Evolutionary conservation across 2,329 filamentous ascomycete species (phyloP), one percentile per base, ranked within the genome.

Genomic region (Graphilbum sp.): DNA sequence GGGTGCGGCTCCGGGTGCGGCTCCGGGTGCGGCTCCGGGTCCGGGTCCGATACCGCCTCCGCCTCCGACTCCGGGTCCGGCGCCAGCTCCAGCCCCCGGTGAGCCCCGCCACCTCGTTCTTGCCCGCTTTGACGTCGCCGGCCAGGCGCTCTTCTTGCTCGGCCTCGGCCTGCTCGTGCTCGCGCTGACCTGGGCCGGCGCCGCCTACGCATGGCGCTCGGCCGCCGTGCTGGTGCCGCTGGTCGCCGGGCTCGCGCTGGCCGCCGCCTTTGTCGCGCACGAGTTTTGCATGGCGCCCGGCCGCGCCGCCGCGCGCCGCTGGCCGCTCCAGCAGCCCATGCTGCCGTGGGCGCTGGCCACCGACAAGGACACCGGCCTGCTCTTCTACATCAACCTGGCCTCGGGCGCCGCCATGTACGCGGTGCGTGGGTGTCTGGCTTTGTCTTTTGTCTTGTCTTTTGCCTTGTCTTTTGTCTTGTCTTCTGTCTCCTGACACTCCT

Each of bases 311-410:
- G 56, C 64, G 0, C 51, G 59, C 3, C 50, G 57, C n/a, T 64
- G 73, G 23, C 65, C 70, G 3, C 55, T 53, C 36, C 71, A 78
- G 46, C 60, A 62, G 33, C 58, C 75, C 9, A 80, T 81, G 74
- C 62, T 82, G 13, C 74, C 75, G 0, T 76, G 73, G 52, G 54
- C 61, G 8, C 54, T 81, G 17, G 60, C 81, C 34, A 53, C 56
- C 3, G 62, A 68, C 39, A 62, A 66, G 25, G 74, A 83, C 44
- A 67, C 73, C 2, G 59, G 63, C 0, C 57, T 79, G n/a, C 52
- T 81, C n/a, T 67, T 72, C 43, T 66, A 68, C 41, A 63, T 77
- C 45, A 74, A 75, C 45, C 71, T 76, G 47, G 61, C 66, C 4
- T 67, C 67, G 0, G 76, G 76, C 4, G 66, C 72, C 46, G 63